Evolutionary conservation across 176 grass and related monocot genomes (phyloP).

Genomic region (Musa itinerans): DNA sequence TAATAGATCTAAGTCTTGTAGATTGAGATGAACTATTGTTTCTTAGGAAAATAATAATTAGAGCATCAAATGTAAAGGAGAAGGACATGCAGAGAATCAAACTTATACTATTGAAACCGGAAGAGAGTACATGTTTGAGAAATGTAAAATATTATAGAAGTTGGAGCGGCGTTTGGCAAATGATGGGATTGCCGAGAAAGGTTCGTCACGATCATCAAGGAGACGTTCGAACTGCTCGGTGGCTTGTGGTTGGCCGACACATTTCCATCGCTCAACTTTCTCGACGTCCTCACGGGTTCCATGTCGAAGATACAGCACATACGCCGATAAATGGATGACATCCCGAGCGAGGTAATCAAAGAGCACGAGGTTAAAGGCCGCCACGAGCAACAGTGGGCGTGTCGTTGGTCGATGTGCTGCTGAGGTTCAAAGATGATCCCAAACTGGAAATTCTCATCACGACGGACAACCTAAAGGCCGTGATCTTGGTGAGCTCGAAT

Average conservation of each 20-base stretch:
- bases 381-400: background rate
- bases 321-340: background rate
- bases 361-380: background rate
- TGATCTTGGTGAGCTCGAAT: background rate
- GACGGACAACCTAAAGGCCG: background rate
- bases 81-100: no score
- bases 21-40: no score
- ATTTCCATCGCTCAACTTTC: background rate
- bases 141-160: no score
- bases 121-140: no score
- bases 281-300: background rate
- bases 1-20: no score
- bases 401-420: background rate
- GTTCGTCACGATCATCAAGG: no score
- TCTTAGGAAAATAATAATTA: no score
- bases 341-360: background rate
- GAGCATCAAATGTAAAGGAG: no score
- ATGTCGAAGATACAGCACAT: background rate
- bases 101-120: no score
- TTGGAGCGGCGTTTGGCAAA: constrained; percentile 34
- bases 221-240: no score
- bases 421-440: background rate
- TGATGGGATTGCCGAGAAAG: constrained; percentile 37
- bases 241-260: background rate
- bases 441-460: background rate